These are phyloP conservation scores for Phytophthora sojae DNA, from an alignment of 352 stramenopile genomes.

Conservation along the genomic window DNA sequence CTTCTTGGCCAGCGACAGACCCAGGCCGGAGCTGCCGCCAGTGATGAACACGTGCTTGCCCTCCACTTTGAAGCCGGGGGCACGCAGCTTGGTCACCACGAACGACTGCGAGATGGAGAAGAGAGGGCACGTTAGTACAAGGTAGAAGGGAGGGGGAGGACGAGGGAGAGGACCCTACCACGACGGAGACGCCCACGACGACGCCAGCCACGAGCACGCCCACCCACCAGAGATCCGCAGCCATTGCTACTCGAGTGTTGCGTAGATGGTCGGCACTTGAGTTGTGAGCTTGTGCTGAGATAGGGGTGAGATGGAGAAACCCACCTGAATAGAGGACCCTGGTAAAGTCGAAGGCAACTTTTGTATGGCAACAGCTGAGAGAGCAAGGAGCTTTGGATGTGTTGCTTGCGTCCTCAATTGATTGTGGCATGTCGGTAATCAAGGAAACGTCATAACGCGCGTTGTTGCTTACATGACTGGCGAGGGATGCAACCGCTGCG, in stretches of 20 bases:
- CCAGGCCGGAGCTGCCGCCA: constrained; percentile 73
- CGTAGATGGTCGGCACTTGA: too few species aligned
- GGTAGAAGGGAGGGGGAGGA: not conserved
- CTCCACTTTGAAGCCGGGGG: constrained; percentile 75
- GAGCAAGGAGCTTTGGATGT: not conserved
- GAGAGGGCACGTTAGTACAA: constrained; percentile 11
- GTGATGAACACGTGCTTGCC: constrained; percentile 88
- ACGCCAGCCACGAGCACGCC: constrained; percentile 49
- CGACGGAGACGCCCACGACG: constrained; percentile 56
- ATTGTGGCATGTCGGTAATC: constrained; percentile 6
- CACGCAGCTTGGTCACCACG: constrained; percentile 64
- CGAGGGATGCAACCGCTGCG: not conserved
- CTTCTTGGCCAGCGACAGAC: constrained; percentile 72
- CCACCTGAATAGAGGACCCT: constrained; percentile 17
- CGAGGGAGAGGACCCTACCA: constrained; percentile 42
- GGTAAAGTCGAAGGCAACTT: constrained; percentile 13
- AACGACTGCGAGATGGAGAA: constrained; percentile 50
- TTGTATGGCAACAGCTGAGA: constrained; percentile 3
- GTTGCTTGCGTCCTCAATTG: not conserved
- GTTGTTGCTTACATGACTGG: not conserved
- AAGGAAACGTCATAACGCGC: not conserved
- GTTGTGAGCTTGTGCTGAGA: not conserved
- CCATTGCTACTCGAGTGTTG: constrained; percentile 28
- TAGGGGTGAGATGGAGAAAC: constrained; percentile 3
- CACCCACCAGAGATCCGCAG: constrained; percentile 54